A percentile compares a stretch with the other conserved stretches of the same genome.
phyloP scores from a whole-genome alignment of 2,329 filamentous ascomycete species.

The Diplodia corticola region DNA sequence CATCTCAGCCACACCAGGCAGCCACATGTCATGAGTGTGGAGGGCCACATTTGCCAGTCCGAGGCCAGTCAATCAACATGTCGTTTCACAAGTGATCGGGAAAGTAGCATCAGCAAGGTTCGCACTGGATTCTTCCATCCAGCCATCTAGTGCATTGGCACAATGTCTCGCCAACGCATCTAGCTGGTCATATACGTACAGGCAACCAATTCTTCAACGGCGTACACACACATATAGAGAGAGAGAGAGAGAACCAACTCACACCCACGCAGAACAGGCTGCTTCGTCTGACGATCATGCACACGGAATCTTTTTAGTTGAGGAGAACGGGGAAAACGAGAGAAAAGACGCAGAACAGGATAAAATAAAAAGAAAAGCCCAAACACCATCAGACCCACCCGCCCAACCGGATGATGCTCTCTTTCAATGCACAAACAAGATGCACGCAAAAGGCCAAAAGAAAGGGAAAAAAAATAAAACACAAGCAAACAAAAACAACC shows the following conservation, averaged over 20 bases:
- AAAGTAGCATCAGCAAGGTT: neutral
- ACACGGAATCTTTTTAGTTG: neutral
- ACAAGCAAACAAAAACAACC: neutral
- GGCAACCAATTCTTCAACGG: neutral
- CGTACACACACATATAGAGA: neutral
- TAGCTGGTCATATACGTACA: neutral
- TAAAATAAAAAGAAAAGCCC: neutral
- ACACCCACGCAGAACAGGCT: neutral
- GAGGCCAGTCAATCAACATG: too few relatives aligned
- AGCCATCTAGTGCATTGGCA: neutral
- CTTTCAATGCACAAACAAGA: constrained; percentile 4
- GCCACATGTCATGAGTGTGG: neutral
- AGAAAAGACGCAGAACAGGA: neutral
- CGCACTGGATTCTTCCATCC: neutral
- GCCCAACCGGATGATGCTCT: neutral
- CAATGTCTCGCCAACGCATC: too few relatives aligned
- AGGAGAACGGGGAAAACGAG: neutral
- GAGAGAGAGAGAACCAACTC: neutral
- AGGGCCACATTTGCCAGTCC: too few relatives aligned
- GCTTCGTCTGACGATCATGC: neutral
- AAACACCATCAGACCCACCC: neutral
- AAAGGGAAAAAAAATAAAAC: neutral
- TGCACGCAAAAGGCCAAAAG: neutral
- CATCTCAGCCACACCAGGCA: neutral
- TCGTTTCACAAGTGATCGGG: too few relatives aligned